Evolutionary conservation across 78 protist species (phyloP).

Genomic region (Dictyostelium firmibasis): DNA sequence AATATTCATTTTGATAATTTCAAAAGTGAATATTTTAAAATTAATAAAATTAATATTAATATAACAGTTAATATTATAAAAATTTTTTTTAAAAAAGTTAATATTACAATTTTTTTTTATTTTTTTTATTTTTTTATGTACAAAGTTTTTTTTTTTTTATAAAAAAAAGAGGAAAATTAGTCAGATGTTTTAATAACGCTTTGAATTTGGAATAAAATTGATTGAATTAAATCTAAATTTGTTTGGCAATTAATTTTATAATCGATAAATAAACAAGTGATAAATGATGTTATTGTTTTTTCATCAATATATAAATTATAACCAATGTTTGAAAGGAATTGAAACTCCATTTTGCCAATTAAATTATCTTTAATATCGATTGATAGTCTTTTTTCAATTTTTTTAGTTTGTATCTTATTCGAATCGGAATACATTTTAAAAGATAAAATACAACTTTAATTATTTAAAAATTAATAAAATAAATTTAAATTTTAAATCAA

Average conservation of each 20-base stretch:
- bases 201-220: not conserved
- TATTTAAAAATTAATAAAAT: not conserved
- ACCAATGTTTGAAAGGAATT: not conserved
- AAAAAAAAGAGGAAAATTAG: no score
- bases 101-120: not conserved
- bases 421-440: slow-evolving; percentile 36
- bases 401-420: not conserved
- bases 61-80: not conserved
- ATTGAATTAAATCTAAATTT: not conserved
- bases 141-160: not conserved
- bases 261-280: slow-evolving; percentile 2
- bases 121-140: not conserved
- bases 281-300: not conserved
- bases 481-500: not conserved
- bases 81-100: not conserved
- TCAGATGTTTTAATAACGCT: not conserved
- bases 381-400: slow-evolving; percentile 11
- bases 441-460: not conserved
- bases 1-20: not conserved
- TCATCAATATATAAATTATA: slow-evolving; percentile 11
- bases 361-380: not conserved
- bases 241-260: not conserved
- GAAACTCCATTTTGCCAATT: slow-evolving; percentile 19
- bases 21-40: not conserved
- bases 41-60: not conserved